These are phyloP conservation scores for Beauveria bassiana DNA, from an alignment of 2,329 filamentous ascomycete species.

Conservation along the genomic window DNA sequence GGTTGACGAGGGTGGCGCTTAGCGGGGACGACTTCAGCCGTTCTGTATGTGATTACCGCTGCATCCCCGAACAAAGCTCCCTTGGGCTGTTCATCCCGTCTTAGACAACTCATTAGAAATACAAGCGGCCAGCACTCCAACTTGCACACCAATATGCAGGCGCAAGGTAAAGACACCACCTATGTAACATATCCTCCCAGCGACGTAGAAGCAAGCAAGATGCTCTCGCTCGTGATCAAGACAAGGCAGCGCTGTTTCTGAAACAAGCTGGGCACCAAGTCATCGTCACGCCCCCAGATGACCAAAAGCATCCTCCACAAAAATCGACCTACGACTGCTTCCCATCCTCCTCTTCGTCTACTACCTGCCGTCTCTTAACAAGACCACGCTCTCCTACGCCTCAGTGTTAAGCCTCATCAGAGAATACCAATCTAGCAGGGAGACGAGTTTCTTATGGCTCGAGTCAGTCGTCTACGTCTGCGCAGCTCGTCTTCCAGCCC, in stretches of 20 bases:
- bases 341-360: conserved; percentile 46
- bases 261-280: conserved; percentile 36
- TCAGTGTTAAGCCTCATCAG: conserved; percentile 55
- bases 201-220: conserved; percentile 4
- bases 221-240: conserved; percentile 17
- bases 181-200: background rate
- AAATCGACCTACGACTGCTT: conserved; percentile 43
- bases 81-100: background rate
- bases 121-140: too few relatives aligned
- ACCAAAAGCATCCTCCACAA: conserved; percentile 35
- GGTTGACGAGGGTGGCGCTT: background rate
- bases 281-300: conserved; percentile 43
- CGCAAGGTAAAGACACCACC: background rate
- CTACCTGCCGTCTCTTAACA: conserved; percentile 27
- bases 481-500: conserved; percentile 35
- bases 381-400: conserved; percentile 44
- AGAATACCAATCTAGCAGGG: conserved; percentile 41
- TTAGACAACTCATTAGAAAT: background rate
- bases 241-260: conserved; percentile 43
- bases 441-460: conserved; percentile 59
- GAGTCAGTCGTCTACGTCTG: conserved; percentile 29
- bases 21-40: background rate
- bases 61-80: background rate
- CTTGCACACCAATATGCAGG: background rate
- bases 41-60: background rate